phyloP scores from a whole-genome alignment of 495 filamentous ascomycete genomes.

The Penicillium roqueforti region DNA sequence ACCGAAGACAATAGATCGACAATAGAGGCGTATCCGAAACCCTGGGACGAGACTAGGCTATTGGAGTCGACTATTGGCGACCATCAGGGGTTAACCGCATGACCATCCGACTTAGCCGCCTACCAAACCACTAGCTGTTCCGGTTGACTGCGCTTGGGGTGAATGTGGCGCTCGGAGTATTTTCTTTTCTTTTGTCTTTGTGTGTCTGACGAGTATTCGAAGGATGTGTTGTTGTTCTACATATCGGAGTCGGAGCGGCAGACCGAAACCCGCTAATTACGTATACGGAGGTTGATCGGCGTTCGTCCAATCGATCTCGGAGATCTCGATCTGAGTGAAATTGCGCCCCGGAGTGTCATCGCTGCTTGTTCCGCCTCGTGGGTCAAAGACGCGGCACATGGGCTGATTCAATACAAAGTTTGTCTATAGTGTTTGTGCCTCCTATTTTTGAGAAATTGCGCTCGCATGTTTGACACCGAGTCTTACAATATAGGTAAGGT shows the following conservation, averaged over 20 bases:
- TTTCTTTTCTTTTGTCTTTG: no score
- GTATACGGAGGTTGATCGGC: conserved; percentile 5
- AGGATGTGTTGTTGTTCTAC: no score
- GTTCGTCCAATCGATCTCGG: conserved; percentile 3
- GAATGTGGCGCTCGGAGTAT: not conserved
- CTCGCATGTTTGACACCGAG: not conserved
- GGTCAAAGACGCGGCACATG: conserved; percentile 19
- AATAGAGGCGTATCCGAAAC: conserved; percentile 8
- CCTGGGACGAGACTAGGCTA: conserved; percentile 15
- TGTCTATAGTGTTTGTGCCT: not conserved
- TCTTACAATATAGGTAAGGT: not conserved
- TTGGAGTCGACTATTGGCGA: conserved; percentile 25
- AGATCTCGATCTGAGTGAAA: conserved; percentile 7
- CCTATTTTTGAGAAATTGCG: not conserved
- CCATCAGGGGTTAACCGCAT: conserved; percentile 17
- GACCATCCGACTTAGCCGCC: conserved; percentile 11
- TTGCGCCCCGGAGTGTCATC: conserved; percentile 13
- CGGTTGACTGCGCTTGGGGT: not conserved
- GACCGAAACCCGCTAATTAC: not conserved
- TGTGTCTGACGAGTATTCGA: no score
- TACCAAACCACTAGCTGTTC: conserved; percentile 21
- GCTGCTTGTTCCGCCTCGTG: conserved; percentile 17
- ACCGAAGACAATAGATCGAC: not conserved
- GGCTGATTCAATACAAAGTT: not conserved
- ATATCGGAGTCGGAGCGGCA: no score